These are phyloP conservation scores for Fusarium xyrophilum DNA, from an alignment of 2,329 filamentous ascomycete species.

Conservation along the genomic window DNA sequence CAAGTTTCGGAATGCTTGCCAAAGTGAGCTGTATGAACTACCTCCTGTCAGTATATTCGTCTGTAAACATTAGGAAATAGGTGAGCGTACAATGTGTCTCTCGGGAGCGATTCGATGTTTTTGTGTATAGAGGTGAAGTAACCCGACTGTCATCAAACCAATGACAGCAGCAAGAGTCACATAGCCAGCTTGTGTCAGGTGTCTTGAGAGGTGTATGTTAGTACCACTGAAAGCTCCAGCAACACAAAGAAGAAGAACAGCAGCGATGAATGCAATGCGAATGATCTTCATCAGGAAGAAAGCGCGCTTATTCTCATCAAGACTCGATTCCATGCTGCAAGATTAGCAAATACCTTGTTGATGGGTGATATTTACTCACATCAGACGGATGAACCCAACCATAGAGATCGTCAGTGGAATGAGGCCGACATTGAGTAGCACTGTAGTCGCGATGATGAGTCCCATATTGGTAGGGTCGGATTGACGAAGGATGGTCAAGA, in stretches of 20 bases:
- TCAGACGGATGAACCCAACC: not conserved
- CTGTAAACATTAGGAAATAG: rapidly evolving
- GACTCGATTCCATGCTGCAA: not conserved
- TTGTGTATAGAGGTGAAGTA: not conserved
- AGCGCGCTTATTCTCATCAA: not conserved
- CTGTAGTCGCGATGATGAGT: not conserved
- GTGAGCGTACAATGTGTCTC: not conserved
- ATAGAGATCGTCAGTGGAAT: not conserved
- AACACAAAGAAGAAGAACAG: not conserved
- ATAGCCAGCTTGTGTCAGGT: not conserved
- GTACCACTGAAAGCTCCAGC: not conserved
- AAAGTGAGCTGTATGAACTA: not conserved
- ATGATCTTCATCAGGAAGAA: rapidly evolving
- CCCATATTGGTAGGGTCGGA: not conserved
- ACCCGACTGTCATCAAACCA: not conserved
- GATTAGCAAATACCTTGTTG: rapidly evolving
- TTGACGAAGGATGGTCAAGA: not conserved
- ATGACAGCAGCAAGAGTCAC: not conserved
- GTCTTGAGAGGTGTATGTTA: not conserved
- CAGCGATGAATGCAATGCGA: not conserved
- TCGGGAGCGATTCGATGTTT: not conserved
- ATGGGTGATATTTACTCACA: not conserved
- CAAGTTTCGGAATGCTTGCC: not conserved
- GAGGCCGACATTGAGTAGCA: not conserved
- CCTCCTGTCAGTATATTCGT: rapidly evolving